A percentile compares a stretch with the other conserved stretches of the same genome.
Conservation (phyloP, 176 grass and related monocot genomes). For the Lolium multiflorum region DNA sequence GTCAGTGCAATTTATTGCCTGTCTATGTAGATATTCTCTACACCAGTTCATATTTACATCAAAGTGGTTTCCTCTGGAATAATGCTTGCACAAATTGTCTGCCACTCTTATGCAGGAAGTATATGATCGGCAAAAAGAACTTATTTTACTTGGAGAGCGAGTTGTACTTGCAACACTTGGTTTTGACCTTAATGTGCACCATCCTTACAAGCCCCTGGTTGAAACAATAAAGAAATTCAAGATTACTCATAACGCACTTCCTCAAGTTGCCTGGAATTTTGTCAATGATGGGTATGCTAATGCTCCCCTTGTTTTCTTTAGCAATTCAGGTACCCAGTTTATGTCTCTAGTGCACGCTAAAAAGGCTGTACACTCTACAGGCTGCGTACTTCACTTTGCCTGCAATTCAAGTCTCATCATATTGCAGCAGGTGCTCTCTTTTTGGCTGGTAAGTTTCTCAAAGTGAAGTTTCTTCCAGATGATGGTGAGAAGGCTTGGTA, state of each 20-base stretch:
- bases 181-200: slow-evolving; percentile 91
- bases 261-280: slow-evolving; percentile 99
- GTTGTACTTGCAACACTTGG: slow-evolving; percentile 88
- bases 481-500: slow-evolving; percentile 94
- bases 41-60: slow-evolving; percentile 22
- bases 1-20: not conserved
- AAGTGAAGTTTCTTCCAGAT: slow-evolving; percentile 95
- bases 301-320: slow-evolving; percentile 48
- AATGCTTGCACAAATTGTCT: slow-evolving; percentile 33
- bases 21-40: not conserved
- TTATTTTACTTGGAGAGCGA: slow-evolving; percentile 89
- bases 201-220: slow-evolving; percentile 96
- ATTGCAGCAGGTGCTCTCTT: slow-evolving; percentile 98
- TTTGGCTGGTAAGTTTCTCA: slow-evolving; percentile 95
- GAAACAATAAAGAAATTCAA: slow-evolving; percentile 96
- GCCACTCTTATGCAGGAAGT: slow-evolving; percentile 66
- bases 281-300: slow-evolving; percentile 99
- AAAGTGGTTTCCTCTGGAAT: slow-evolving; percentile 8
- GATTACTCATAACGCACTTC: slow-evolving; percentile 71
- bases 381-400: slow-evolving; percentile 61
- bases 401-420: slow-evolving; percentile 97
- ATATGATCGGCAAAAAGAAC: slow-evolving; percentile 94
- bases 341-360: slow-evolving; percentile 40
- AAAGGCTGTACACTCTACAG: slow-evolving; percentile 51
- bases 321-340: slow-evolving; percentile 35